Evolutionary conservation across 176 grass and related monocot genomes (phyloP), one percentile per base, ranked within the genome.

Genomic region (Chrysopogon serrulatus): DNA sequence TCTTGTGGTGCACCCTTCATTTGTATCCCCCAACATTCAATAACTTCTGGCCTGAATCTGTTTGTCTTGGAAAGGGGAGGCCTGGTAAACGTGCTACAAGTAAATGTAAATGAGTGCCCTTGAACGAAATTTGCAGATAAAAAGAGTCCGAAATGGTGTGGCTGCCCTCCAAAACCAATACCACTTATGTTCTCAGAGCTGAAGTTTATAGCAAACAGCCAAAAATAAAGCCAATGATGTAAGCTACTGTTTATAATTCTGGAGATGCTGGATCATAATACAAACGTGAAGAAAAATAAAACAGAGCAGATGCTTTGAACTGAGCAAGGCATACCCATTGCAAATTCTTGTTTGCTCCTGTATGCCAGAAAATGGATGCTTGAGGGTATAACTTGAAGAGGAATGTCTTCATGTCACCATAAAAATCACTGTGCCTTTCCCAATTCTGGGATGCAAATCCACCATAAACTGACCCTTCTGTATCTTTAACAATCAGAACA

Each of bases 371-470:
- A 84, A 93, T 92, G 69, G 91, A 95, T 6, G 92, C 78, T 86
- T 88, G 45, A 54, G 92, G 92, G 63, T 86, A 86, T 66, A 98
- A 77, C 65, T 98, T 92, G 89, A 93, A 98, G 53, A 95, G 87
- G 85, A 88, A 98, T 41, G 91, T 95, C 86, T 93, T 98, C 96
- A 98, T 92, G 82, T 93, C 92, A 71, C 89, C 95, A 71, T 93
- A 98, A 82, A 95, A 98, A 88, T 98, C 93, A 77, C 84, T 91
- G 65, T 92, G 88, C 56, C 82, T 90, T 85, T 93, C 91, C 95
- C 96, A 95, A 53, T 83, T 88, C 74, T 93, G 89, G 76, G 96
- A 95, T 78, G 92, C 93, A 70, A 87, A 98, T 84, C 91, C 92
- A 33, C 91, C 92, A 71, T 82, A 95, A 70, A 98, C 54, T 42